Conservation (phyloP, 345 rosid species). For the Camelina hispida region DNA sequence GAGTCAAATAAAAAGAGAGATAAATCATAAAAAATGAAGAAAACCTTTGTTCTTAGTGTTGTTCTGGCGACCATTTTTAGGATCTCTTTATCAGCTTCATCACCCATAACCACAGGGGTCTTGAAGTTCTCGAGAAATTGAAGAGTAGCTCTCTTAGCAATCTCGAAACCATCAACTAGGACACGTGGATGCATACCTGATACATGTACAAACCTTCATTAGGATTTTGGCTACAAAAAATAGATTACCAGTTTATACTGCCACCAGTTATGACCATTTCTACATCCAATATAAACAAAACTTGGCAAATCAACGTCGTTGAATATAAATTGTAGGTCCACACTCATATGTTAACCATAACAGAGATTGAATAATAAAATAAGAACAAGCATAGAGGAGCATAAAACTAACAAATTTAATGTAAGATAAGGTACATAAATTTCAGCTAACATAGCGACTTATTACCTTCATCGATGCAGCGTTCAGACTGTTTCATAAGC, state of each 20-base stretch:
- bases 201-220: slow-evolving; percentile 31
- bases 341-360: not conserved
- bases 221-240: slow-evolving; percentile 5
- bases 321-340: not conserved
- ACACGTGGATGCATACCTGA: slow-evolving; percentile 99
- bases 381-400: slow-evolving; percentile 4
- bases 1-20: slow-evolving; percentile 24
- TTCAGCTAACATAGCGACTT: slow-evolving; percentile 5
- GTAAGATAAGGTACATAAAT: not conserved
- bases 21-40: not conserved
- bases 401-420: not conserved
- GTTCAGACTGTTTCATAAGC: slow-evolving; percentile 97
- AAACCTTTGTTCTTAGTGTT: slow-evolving; percentile 89
- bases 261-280: not conserved
- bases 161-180: slow-evolving; percentile 96
- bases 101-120: slow-evolving; percentile 96
- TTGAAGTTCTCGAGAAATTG: slow-evolving; percentile 92
- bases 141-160: slow-evolving; percentile 94
- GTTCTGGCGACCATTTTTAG: slow-evolving; percentile 99
- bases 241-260: not conserved
- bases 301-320: slow-evolving; percentile 1
- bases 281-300: slow-evolving; percentile 20
- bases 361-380: not conserved
- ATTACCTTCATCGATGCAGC: slow-evolving; percentile 93
- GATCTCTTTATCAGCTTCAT: slow-evolving; percentile 92